Base-by-base conservation (phyloP, 1,284 basidiomycete species). In the Sanghuangporus weigelae region DNA sequence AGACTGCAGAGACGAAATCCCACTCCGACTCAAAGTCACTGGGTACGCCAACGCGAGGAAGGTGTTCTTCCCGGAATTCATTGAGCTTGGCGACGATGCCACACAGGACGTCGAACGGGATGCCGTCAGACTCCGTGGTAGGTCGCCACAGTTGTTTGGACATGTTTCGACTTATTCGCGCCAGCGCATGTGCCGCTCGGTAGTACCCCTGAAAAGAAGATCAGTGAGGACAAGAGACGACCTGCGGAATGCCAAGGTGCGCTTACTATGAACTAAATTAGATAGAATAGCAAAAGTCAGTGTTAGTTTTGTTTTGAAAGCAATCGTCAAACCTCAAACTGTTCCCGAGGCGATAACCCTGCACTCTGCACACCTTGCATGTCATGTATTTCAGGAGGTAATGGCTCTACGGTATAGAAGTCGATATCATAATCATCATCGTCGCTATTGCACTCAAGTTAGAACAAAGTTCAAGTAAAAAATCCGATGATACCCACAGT, bases 1-100 rank as follows among this genome's bases (percentile, higher is more conserved):
- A 84, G 35, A 90, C 85, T 1, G 86, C 93, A 51, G 90, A 89
- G 40, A 94, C 86, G 70, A 96, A 97, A 71, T 95, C 92, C 94
- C 95, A 96, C 65, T 89, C 84, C 2, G 85, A 83, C 58, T 90
- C 87, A 75, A 93, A 92, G 70, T 90, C 87, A 62, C 83, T 84
- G 2, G 94, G 94, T 31, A 96, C 91, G 16, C 94, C 93, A 21
- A 96, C 90, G 59, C 83, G 81, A 40, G 81, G 80, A 21, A 96
- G 82, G 71, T 90, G 89, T 44, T 86, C 78, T 31, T 88, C 86
- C 60, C 89, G 81, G 94, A 94, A 97, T 55, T 84, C 79, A 60
- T 80, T 78, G 35, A 93, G 81, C n/a, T 82, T 76, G 19, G 78
- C 76, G 21, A 87, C 83, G 68, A 93, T 83, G 3, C 75, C 77